Conservation (phyloP, 2,329 filamentous ascomycete species). For the Lasiodiplodia theobromae region DNA sequence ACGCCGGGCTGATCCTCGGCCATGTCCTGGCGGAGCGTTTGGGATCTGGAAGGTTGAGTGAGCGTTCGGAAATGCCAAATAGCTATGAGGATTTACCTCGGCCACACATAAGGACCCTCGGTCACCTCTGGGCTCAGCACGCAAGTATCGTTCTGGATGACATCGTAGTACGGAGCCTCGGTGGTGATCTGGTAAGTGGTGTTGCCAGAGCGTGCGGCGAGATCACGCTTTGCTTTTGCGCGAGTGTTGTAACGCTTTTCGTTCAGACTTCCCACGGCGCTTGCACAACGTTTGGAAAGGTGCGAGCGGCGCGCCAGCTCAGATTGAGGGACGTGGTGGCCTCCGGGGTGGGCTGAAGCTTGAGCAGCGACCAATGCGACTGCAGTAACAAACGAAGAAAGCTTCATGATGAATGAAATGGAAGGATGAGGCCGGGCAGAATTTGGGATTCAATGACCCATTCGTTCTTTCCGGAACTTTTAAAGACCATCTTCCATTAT, state of each 20-base stretch:
- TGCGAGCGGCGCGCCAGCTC: conserved; percentile 2
- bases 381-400: not conserved
- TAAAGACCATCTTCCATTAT: not conserved
- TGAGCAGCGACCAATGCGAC: not conserved
- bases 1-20: conserved; percentile 47
- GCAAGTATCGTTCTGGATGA: conserved; percentile 33
- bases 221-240: conserved; percentile 21
- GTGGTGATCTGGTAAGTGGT: conserved; percentile 30
- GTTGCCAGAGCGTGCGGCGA: conserved; percentile 3
- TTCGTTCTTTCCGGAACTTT: not conserved
- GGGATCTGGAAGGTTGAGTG: not conserved
- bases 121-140: conserved; percentile 39
- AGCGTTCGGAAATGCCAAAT: not conserved
- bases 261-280: conserved; percentile 8
- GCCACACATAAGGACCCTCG: conserved; percentile 39
- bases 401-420: not conserved
- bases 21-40: conserved; percentile 43
- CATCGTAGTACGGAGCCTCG: conserved; percentile 30
- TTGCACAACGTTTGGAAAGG: conserved; percentile 5
- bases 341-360: not conserved
- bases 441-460: not conserved
- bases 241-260: conserved; percentile 27
- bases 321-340: not conserved
- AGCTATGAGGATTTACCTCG: not conserved
- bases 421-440: not conserved